Evolutionary conservation across 176 grass and related monocot genomes (phyloP).

Genomic region (Bonia amplexicaulis): DNA sequence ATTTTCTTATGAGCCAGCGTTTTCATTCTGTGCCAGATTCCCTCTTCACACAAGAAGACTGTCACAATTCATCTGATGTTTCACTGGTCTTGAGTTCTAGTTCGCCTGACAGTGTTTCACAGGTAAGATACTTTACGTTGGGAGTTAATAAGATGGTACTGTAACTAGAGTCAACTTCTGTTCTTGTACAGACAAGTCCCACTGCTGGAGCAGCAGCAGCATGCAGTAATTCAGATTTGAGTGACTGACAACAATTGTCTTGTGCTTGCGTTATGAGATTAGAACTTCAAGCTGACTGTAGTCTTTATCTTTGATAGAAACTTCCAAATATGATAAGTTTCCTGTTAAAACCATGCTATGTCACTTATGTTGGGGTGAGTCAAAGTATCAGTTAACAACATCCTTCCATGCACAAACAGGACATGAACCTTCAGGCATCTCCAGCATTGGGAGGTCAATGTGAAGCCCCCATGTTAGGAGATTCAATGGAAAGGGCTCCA

Average conservation of each 20-base stretch:
- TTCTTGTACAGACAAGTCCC: conserved; percentile 49
- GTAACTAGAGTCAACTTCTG: conserved; percentile 38
- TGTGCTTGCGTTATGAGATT: conserved; percentile 50
- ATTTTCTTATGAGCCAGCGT: conserved; percentile 17
- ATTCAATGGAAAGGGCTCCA: conserved; percentile 49
- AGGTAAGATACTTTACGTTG: conserved; percentile 49
- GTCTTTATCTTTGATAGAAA: conserved; percentile 50
- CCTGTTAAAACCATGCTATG: conserved; percentile 36
- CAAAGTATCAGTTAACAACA: conserved; percentile 10
- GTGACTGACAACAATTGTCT: conserved; percentile 39
- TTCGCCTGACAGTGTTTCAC: conserved; percentile 37
- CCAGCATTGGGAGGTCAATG: conserved; percentile 48
- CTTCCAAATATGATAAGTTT: conserved; percentile 58
- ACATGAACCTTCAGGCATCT: conserved; percentile 34
- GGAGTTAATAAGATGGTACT: conserved; percentile 18
- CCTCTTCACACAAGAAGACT: conserved; percentile 42
- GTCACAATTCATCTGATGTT: conserved; percentile 49
- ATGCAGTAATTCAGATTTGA: conserved; percentile 43
- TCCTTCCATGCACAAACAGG: conserved; percentile 40
- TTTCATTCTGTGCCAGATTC: conserved; percentile 57
- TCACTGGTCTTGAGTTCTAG: conserved; percentile 70
- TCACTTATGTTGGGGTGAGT: conserved; percentile 1
- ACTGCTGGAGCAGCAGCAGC: conserved; percentile 48
- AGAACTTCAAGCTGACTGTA: conserved; percentile 48
- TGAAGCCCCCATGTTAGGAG: conserved; percentile 47